Evolutionary conservation across 768 basidiomycete species (phyloP).

Genomic region (Scleroderma citrinum): DNA sequence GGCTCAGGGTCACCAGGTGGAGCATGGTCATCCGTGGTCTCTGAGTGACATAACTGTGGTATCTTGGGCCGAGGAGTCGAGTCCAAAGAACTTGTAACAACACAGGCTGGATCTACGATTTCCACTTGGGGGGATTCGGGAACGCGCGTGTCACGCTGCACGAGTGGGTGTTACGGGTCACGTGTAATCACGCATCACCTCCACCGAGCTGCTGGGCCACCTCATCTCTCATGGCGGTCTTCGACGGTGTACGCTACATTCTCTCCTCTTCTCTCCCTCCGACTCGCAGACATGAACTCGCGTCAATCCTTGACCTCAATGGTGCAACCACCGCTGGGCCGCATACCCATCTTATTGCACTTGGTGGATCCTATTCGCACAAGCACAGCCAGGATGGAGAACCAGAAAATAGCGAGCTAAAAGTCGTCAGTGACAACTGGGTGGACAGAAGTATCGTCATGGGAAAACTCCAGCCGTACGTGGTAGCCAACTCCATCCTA

Average conservation of each 20-base stretch:
- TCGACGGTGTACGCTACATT: slow-evolving; percentile 39
- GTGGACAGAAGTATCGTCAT: slow-evolving; percentile 60
- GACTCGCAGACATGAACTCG: slow-evolving; percentile 38
- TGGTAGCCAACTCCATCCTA: slow-evolving; percentile 3
- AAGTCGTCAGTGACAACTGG: slow-evolving; percentile 49
- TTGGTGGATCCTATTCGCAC: slow-evolving; percentile 50
- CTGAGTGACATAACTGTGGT: too few species aligned
- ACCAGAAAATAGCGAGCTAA: slow-evolving; percentile 33
- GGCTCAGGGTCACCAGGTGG: too few species aligned
- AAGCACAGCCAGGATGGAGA: slow-evolving; percentile 18
- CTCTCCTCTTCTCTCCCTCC: slow-evolving; percentile 46
- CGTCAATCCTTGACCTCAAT: slow-evolving; percentile 43
- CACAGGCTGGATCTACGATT: too few species aligned
- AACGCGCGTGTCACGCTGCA: too few species aligned
- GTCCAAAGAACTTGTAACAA: too few species aligned
- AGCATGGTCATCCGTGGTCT: too few species aligned
- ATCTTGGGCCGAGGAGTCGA: too few species aligned
- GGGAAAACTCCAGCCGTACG: slow-evolving; percentile 53
- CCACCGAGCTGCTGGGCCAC: too few species aligned
- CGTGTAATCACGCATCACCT: too few species aligned
- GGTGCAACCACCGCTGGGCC: slow-evolving; percentile 47
- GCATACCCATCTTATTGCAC: slow-evolving; percentile 43
- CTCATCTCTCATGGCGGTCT: slow-evolving; percentile 28
- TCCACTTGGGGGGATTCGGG: too few species aligned
- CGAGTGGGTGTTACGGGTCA: too few species aligned